Conservation (phyloP, 306 rosid species). For the Boehmeria nivea region DNA sequence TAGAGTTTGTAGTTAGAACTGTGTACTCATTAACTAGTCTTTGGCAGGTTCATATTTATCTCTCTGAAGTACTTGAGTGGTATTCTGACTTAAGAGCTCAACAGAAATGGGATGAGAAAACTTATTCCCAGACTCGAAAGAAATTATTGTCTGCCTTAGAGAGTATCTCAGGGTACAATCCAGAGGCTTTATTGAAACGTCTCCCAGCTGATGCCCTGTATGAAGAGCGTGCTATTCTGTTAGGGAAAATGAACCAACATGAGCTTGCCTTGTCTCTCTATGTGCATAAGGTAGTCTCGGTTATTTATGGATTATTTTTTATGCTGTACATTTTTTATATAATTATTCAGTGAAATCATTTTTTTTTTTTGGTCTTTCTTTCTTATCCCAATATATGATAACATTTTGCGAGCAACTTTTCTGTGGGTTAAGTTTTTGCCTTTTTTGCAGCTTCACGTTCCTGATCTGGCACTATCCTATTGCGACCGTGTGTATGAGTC, state of each 20-base stretch:
- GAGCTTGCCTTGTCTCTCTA: constrained; percentile 86
- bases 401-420: not conserved
- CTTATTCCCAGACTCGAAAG: constrained; percentile 67
- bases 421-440: not conserved
- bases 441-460: constrained; percentile 66
- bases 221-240: constrained; percentile 87
- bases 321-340: not conserved
- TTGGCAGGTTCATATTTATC: constrained; percentile 77
- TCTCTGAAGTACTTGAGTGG: constrained; percentile 94
- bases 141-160: constrained; percentile 82
- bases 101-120: constrained; percentile 87
- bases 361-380: not conserved
- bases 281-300: constrained; percentile 73
- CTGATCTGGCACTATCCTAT: constrained; percentile 84
- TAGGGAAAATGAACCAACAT: constrained; percentile 96
- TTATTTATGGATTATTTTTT: not conserved
- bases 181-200: constrained; percentile 74
- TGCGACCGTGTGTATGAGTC: constrained; percentile 87
- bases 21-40: constrained; percentile 27
- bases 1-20: not conserved
- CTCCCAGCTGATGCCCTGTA: constrained; percentile 84
- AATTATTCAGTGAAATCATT: no score
- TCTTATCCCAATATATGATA: not conserved
- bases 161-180: constrained; percentile 74
- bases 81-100: constrained; percentile 62